Percentiles rank a stretch among this genome's conserved stretches.
phyloP scores from a whole-genome alignment of 1,284 basidiomycete genomes.

The Cutaneotrichosporon mucoides region DNA sequence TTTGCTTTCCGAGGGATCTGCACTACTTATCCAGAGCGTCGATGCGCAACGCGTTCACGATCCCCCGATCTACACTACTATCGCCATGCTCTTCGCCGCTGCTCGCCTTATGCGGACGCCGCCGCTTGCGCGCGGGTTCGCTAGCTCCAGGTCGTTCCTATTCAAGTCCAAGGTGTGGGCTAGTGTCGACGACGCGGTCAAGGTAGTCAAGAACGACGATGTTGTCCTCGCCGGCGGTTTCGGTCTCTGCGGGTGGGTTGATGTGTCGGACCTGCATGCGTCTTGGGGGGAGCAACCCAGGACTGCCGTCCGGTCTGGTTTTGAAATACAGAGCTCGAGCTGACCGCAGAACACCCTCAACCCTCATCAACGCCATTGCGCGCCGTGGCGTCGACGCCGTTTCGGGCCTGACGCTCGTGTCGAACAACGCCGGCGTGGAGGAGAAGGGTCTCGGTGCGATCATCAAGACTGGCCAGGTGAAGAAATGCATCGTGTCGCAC shows the following conservation, averaged over 20 bases:
- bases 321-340: not conserved
- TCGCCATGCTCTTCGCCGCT: not conserved
- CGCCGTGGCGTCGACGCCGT: slow-evolving; percentile 11
- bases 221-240: slow-evolving; percentile 19
- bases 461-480: slow-evolving; percentile 65
- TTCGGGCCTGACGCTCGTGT: slow-evolving; percentile 11
- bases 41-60: not conserved
- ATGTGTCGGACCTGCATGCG: too few species aligned
- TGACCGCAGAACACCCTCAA: slow-evolving; percentile 11
- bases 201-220: slow-evolving; percentile 48
- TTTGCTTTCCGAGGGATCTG: too few species aligned
- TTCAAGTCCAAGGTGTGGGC: slow-evolving; percentile 10
- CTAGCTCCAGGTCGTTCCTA: not conserved
- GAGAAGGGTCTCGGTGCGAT: slow-evolving; percentile 58
- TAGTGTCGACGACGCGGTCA: slow-evolving; percentile 13
- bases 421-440: slow-evolving; percentile 22
- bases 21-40: not conserved
- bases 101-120: not conserved
- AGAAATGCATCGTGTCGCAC: slow-evolving; percentile 83
- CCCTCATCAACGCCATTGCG: slow-evolving; percentile 17
- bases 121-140: slow-evolving; percentile 9
- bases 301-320: too few species aligned
- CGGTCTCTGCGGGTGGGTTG: slow-evolving; percentile 18
- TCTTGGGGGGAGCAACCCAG: too few species aligned
- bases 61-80: not conserved